Evolutionary conservation across 345 rosid species (phyloP), one percentile per base, ranked within the genome.

Genomic region (Corchorus capsularis): DNA sequence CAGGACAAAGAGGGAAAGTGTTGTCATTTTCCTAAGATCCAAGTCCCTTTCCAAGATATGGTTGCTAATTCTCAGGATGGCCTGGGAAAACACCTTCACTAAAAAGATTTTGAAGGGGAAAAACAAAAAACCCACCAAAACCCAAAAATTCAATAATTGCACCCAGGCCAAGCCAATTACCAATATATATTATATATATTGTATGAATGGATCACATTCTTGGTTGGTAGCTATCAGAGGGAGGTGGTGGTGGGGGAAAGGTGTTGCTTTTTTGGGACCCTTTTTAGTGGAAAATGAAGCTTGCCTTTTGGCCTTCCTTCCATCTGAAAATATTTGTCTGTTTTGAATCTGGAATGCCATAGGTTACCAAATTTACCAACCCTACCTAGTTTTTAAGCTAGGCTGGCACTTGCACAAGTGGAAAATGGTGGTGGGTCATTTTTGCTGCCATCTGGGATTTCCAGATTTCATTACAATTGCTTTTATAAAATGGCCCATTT

Each of bases 31-130:
- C 78, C 76, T 50, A 63, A 80, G 73, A 78, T 74, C 74, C 13
- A 72, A 74, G 83, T 41, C 80, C 57, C 78, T 86, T 77, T 80
- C 84, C 77, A 72, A 79, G 86, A 84, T 74, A 82, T 84, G 86
- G 87, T 78, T 80, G 71, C 87, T 69, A 72, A 69, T 70, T 69
- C 72, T 75, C 78, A 73, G 70, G 83, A 79, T 50, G 84, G 54
- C n/a, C 54, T 20, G 54, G n/a, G 70, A 64, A 64, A 78, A 65
- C 46, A 63, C 63, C 43, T 64, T 61, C 63, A 43, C 68, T 32
- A n/a, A 37, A 27, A 71, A 73, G 79, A 79, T 77, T 77, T 46
- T 55, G 79, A 57, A 65, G 43, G 63, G 46, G 70, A 80, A 54
- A 27, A 27, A 27, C 27, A 27, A 27, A 27, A 27, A 27, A 27